Evolutionary conservation across 2,329 filamentous ascomycete species (phyloP), one percentile per base, ranked within the genome.

Genomic region (Atkinsonella texensis): DNA sequence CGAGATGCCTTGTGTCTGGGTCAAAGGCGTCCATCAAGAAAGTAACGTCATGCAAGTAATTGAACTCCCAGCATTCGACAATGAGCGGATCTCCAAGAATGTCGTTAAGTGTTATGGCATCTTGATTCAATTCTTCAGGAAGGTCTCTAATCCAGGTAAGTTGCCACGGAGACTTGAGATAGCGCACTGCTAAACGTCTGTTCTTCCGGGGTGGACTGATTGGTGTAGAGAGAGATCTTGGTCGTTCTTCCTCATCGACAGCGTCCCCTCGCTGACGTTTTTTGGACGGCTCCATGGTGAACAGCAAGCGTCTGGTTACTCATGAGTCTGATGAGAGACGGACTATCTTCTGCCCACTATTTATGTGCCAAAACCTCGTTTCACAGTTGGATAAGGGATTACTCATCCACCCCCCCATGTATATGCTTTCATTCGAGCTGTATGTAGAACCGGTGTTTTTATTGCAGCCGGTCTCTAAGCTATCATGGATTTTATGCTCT

Each of bases 1-100:
- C 72, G 2, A 74, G 62, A 23, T 70, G 60, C 9, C 70, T 70
- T 2, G 71, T 73, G 51, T 79, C 76, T 7, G 65, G 58, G 54
- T 82, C 75, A 50, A 83, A 74, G 4, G 76, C 72, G 23, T 64
- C 59, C 69, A 81, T 71, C 20, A 82, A 59, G 54, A 80, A 83
- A 42, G 70, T 65, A 12, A 83, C 64, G 56, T 85, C 77, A 55
- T 85, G 78, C 1, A 85, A 61, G 51, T 71, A 86, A 60, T 87
- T 86, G 65, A 87, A 87, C 51, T 83, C 74, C 83, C 83, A 87
- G 56, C 78, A 80, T 60, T 85, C 80, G 40, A 77, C 75, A 51
- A 93, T 87, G 55, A 89, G 71, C 0, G 86, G 85, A 62, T 89
- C 81, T 0, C 85, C 80, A 1, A 94, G 73, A 6, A 94, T 74